Base-by-base conservation (phyloP, 345 rosid genomes). In the Dovyalis caffra region DNA sequence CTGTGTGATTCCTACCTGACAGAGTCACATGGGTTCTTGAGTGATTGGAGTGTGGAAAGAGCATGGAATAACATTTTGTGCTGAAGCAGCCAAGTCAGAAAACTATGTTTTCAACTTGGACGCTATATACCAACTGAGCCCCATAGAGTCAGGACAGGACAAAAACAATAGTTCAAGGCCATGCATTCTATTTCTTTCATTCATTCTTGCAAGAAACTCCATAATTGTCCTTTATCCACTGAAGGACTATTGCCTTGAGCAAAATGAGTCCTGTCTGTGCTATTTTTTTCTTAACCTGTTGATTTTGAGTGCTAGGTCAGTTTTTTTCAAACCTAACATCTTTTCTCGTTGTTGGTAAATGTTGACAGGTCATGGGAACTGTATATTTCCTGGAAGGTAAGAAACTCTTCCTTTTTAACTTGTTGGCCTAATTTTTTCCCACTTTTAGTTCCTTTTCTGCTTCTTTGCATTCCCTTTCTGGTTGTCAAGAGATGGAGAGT, bases 381-480 rank as follows among this genome's bases (percentile, higher is more conserved):
- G 99, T 88, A 82, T 85, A 78, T 95, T 92, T 87, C 95, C 94
- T 8, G 99, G 99, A 85, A 95, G 99, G 99, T 95, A 83, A 80
- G 86, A 45, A 72, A 49, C 18, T 31, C 4, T 71, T 8, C n/a
- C 49, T 47, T 68, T 28, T 66, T 23, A 56, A 23, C 60, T 62
- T 38, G 66, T 26, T 25, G 23, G 33, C 70, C 69, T 23, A 34
- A 14, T 58, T 31, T 28, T 43, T 63, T 40, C 21, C 23, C 49
- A 34, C 7, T 69, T 73, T n/a, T 70, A 9, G 20, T 29, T 20
- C 56, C 58, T 75, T 45, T 40, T 40, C 43, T 12, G 32, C 33
- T 5, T 35, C 47, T 74, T 75, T 49, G 53, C 61, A 14, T 51
- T 65, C 28, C 49, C 7, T 70, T 25, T 79, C 9, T 65, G 53